Base-by-base conservation (phyloP, 306 rosid species). In the Albizia julibrissin region DNA sequence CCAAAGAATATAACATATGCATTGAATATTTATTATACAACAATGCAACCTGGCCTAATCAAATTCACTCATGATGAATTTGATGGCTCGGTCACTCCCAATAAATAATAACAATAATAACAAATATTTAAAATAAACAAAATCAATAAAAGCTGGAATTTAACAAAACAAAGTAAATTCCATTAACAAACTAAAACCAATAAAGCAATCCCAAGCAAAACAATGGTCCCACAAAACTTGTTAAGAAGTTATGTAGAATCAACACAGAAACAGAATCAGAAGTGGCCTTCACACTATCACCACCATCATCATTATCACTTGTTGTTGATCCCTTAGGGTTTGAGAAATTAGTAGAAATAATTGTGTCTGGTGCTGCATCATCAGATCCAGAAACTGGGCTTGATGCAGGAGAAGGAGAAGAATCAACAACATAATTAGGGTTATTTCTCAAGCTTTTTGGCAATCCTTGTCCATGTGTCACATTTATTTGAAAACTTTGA, bases 381-480 rank as follows among this genome's bases (percentile, higher is more conserved):
- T 86, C 93, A 18, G 88, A 91, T 4, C 99, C 92, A 8, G 94
- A 9, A 37, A 70, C 75, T 0, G 97, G 86, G 52, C 86, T 82
- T 14, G 37, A 29, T 14, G 76, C 49, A 3, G 99, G 98, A 8
- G 92, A 88, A 0, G 93, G 92, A 56, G 98, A 84, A 11, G 92
- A 87, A 0, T 92, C 90, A 56, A 97, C 81, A 10, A 22, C 65
- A 58, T 58, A 58, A 10, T 79, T 31, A 8, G 93, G 83, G 43
- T 4, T 68, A 22, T 58, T 8, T 13, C 54, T 67, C 64, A 85
- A 81, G 65, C 88, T 86, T 67, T 84, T 79, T 0, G 98, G 98
- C 74, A 95, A 81, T 31, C 99, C 99, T 86, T 91, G 86, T 33
- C 98, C 99, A 37, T 92, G 81, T 0, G 94, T 74, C 27, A 95